Conservation (phyloP, 2,329 filamentous ascomycete genomes). For the Ascocoryne sarcoides region DNA sequence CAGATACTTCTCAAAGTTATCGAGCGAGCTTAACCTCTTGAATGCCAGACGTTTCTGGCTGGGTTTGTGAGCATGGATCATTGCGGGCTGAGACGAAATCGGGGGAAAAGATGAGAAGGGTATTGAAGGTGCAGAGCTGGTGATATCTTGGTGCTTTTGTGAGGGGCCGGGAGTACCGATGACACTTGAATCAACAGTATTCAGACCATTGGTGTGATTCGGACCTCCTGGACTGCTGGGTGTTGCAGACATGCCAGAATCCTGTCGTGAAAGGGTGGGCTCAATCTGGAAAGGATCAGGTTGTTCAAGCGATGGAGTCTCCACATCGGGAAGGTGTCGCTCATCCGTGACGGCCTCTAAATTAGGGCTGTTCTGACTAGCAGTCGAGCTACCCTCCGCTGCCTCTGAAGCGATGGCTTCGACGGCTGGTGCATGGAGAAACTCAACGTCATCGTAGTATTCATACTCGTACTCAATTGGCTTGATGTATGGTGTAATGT, state of each 20-base stretch:
- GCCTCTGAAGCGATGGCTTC: background rate
- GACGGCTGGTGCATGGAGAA: background rate
- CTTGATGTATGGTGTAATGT: background rate
- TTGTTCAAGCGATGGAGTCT: background rate
- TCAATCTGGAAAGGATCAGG: background rate
- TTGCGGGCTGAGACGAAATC: too few relatives aligned
- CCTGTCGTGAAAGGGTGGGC: background rate
- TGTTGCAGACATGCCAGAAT: background rate
- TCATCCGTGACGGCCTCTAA: background rate
- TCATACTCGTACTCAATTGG: background rate
- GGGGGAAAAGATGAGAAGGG: background rate
- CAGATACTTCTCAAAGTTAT: slow-evolving; percentile 21
- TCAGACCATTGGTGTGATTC: too few relatives aligned
- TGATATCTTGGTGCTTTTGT: too few relatives aligned
- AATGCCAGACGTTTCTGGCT: slow-evolving; percentile 11
- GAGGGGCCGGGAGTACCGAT: too few relatives aligned
- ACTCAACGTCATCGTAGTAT: background rate
- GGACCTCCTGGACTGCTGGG: background rate
- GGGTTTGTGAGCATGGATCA: too few relatives aligned
- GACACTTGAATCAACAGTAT: too few relatives aligned
- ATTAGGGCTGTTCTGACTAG: background rate
- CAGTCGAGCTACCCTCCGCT: background rate
- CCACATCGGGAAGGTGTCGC: background rate
- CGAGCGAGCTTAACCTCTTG: slow-evolving; percentile 18
- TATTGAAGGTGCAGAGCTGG: background rate